Evolutionary conservation across 163 green algal genomes (phyloP).

Genomic region (Trebouxiophyceae sp.): DNA sequence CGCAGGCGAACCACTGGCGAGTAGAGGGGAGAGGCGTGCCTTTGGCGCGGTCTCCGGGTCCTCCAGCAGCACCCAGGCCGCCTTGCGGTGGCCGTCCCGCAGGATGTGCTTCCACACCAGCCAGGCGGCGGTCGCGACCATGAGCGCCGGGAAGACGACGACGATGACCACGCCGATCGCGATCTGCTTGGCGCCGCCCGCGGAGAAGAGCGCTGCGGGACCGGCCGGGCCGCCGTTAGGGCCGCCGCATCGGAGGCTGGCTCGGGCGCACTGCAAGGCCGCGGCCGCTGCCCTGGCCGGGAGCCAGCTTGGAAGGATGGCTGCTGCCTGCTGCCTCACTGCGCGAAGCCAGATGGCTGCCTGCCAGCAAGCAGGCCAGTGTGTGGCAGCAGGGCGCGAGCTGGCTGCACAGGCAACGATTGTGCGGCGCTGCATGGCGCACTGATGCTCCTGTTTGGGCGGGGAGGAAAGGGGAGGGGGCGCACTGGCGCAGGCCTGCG

Average conservation of each 20-base stretch:
- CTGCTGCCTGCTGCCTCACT: too few relatives aligned
- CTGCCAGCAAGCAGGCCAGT: too few relatives aligned
- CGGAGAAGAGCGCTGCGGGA: conserved; percentile 24
- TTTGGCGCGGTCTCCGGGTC: neutral
- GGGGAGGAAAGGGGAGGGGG: too few relatives aligned
- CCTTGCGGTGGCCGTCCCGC: neutral
- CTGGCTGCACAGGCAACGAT: neutral
- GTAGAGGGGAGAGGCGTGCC: neutral
- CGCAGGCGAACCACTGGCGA: too few relatives aligned
- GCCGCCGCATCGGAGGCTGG: too few relatives aligned
- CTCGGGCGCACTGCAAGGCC: too few relatives aligned
- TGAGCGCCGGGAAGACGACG: conserved; percentile 13
- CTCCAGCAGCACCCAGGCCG: conserved; percentile 19
- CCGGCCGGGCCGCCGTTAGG: too few relatives aligned
- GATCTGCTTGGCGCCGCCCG: conserved; percentile 12
- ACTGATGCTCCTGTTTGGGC: neutral
- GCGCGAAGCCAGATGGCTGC: too few relatives aligned
- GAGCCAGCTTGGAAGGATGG: too few relatives aligned
- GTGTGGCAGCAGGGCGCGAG: too few relatives aligned
- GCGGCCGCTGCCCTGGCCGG: too few relatives aligned
- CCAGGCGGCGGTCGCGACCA: conserved; percentile 8
- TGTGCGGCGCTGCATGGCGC: neutral
- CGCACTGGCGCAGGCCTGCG: conserved; percentile 19
- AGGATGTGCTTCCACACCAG: conserved; percentile 19
- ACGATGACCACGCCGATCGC: conserved; percentile 20